These are phyloP conservation scores for Warburgia ugandensis DNA, from an alignment of 164 flowering plant species.

Conservation along the genomic window DNA sequence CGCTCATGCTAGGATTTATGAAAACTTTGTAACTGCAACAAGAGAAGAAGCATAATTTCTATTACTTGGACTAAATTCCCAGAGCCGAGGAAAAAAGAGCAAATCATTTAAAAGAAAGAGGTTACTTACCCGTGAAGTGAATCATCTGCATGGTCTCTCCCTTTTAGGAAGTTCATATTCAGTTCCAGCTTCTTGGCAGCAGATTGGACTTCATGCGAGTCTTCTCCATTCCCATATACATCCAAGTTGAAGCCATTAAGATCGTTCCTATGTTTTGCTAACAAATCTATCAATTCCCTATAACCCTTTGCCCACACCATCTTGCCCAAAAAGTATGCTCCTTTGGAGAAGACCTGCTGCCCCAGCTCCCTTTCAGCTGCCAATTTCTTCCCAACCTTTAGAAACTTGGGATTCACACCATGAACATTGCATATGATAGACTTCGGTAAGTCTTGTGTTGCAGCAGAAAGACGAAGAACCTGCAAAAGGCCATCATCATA, in stretches of 20 bases:
- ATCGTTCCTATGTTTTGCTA: constrained; percentile 67
- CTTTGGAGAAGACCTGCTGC: constrained; percentile 74
- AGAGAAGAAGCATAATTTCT: too few species aligned
- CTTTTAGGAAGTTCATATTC: constrained; percentile 73
- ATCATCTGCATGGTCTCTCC: constrained; percentile 97
- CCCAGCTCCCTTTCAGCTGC: constrained; percentile 76
- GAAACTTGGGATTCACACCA: constrained; percentile 95
- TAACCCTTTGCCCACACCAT: constrained; percentile 99
- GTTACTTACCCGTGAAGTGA: constrained; percentile 72
- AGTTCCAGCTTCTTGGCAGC: constrained; percentile 63
- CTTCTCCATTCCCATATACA: constrained; percentile 96
- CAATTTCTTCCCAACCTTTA: constrained; percentile 76
- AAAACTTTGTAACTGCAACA: constrained; percentile 86
- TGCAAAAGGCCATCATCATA: constrained; percentile 16
- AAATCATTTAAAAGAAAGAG: neutral
- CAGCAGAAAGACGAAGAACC: constrained; percentile 97
- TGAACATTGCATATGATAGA: constrained; percentile 94
- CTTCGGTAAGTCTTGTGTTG: constrained; percentile 91
- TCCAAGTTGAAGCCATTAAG: constrained; percentile 84
- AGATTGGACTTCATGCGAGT: constrained; percentile 81
- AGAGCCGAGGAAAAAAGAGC: neutral
- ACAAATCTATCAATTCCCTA: constrained; percentile 75
- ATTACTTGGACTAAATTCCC: too few species aligned
- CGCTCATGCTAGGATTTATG: constrained; percentile 93
- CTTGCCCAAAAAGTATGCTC: constrained; percentile 95